Conservation (phyloP, 1,139 yeast species). For the Protomyces lactucae-debilis region DNA sequence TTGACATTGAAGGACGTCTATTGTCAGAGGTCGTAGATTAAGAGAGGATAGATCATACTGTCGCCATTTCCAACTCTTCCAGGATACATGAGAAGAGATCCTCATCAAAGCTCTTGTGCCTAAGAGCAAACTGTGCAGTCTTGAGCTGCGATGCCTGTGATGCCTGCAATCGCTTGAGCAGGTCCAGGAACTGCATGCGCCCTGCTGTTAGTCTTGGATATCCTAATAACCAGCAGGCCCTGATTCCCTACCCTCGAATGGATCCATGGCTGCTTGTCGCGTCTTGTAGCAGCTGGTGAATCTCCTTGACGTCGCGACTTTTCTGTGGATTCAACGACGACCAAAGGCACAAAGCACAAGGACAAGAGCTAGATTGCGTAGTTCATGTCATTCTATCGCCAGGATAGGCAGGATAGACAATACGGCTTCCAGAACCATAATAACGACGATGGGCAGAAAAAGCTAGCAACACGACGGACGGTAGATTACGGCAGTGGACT, state of each 20-base stretch:
- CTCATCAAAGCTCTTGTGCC: conserved; percentile 52
- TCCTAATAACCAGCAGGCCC: conserved; percentile 62
- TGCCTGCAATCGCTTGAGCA: conserved; percentile 58
- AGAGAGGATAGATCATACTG: background rate
- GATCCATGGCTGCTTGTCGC: conserved; percentile 26
- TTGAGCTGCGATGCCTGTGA: conserved; percentile 42
- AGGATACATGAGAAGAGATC: conserved; percentile 67
- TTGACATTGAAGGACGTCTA: conserved; percentile 51
- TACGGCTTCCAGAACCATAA: background rate
- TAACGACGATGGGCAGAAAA: background rate
- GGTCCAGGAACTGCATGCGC: conserved; percentile 60
- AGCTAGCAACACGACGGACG: conserved; percentile 51
- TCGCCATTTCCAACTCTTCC: conserved; percentile 54
- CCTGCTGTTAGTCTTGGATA: conserved; percentile 46
- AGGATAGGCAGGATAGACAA: background rate
- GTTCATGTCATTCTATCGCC: background rate
- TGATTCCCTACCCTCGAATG: conserved; percentile 29
- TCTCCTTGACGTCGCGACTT: background rate
- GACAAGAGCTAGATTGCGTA: background rate
- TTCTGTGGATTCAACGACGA: background rate
- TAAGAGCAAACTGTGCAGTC: conserved; percentile 36
- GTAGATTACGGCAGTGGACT: conserved; percentile 84
- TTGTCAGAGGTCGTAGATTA: conserved; percentile 34
- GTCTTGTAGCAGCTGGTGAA: background rate
- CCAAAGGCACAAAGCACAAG: background rate